Percentiles rank a stretch among this genome's conserved stretches.
Conservation (phyloP, 1,139 yeast species). For the Taphrina sp. region DNA sequence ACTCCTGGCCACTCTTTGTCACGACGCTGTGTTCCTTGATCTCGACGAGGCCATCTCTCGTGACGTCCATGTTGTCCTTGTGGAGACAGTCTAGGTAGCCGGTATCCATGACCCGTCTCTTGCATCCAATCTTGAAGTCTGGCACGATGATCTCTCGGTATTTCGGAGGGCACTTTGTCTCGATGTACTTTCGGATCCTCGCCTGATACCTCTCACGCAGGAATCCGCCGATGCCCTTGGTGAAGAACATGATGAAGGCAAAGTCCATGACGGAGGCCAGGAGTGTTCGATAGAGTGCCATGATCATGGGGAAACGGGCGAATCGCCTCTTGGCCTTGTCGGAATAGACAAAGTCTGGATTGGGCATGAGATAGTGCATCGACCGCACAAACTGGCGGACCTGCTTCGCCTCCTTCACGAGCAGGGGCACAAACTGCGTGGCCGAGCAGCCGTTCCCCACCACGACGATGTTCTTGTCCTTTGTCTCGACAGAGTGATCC, state of each 20-base stretch:
- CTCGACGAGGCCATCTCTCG: slow-evolving; percentile 40
- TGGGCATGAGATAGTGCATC: slow-evolving; percentile 29
- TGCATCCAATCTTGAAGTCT: slow-evolving; percentile 41
- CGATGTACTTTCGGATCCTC: slow-evolving; percentile 10
- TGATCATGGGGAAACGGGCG: slow-evolving; percentile 16
- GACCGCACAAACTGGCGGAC: slow-evolving; percentile 31
- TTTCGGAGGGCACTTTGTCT: slow-evolving; percentile 35
- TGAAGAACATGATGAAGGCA: slow-evolving; percentile 20
- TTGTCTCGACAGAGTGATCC: slow-evolving; percentile 39
- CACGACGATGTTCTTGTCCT: slow-evolving; percentile 40
- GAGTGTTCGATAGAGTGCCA: slow-evolving; percentile 20
- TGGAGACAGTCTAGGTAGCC: slow-evolving; percentile 41
- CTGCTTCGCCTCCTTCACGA: slow-evolving; percentile 24
- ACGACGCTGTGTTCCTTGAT: slow-evolving; percentile 39
- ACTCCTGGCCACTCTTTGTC: slow-evolving; percentile 39
- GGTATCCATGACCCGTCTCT: slow-evolving; percentile 42
- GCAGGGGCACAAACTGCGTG: slow-evolving; percentile 40
- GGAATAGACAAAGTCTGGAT: slow-evolving; percentile 22
- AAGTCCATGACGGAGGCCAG: slow-evolving; percentile 21
- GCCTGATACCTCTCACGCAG: slow-evolving; percentile 21
- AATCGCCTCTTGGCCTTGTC: slow-evolving; percentile 8
- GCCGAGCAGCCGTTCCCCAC: slow-evolving; percentile 43
- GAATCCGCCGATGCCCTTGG: slow-evolving; percentile 21
- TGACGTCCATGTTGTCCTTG: slow-evolving; percentile 40
- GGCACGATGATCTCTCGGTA: slow-evolving; percentile 41